These are phyloP conservation scores for Cystobasidium slooffiae DNA, from an alignment of 1,284 basidiomycete genomes.

Conservation along the genomic window DNA sequence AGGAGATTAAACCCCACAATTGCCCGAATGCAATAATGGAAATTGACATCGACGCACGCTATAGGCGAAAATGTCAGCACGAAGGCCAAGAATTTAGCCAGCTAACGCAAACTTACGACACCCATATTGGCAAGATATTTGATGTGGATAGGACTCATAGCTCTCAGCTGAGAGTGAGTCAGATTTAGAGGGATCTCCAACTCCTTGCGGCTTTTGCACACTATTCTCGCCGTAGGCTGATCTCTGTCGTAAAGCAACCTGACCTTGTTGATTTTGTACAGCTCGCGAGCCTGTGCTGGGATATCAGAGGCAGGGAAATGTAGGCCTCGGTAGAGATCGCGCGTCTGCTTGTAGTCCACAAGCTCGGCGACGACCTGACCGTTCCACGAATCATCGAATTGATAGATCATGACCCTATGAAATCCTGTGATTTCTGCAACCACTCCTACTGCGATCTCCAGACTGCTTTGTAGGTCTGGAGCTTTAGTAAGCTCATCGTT, in stretches of 20 bases:
- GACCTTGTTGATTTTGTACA: conserved; percentile 73
- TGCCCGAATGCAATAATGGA: conserved; percentile 83
- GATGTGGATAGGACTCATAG: conserved; percentile 88
- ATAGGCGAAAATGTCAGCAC: conserved; percentile 55
- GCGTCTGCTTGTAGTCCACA: conserved; percentile 78
- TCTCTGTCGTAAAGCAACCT: conserved; percentile 78
- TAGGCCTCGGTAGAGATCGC: conserved; percentile 73
- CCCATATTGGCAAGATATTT: conserved; percentile 64
- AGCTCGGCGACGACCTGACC: conserved; percentile 79
- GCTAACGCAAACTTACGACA: conserved; percentile 59
- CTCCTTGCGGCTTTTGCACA: conserved; percentile 70
- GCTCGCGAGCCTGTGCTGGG: conserved; percentile 64
- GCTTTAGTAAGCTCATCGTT: conserved; percentile 80
- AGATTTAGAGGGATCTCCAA: conserved; percentile 77
- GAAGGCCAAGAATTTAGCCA: conserved; percentile 3
- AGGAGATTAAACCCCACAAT: conserved; percentile 82
- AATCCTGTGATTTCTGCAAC: conserved; percentile 82
- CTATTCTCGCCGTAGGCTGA: conserved; percentile 75
- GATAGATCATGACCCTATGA: conserved; percentile 82
- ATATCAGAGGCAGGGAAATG: conserved; percentile 60
- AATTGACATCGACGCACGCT: conserved; percentile 79
- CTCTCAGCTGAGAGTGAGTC: conserved; percentile 83
- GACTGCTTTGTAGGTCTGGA: conserved; percentile 70
- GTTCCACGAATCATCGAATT: conserved; percentile 61
- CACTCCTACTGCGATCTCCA: conserved; percentile 78